A percentile compares a stretch with the other conserved stretches of the same genome.
Conservation (phyloP, 768 basidiomycete genomes). For the Exsudoporus frostii region DNA sequence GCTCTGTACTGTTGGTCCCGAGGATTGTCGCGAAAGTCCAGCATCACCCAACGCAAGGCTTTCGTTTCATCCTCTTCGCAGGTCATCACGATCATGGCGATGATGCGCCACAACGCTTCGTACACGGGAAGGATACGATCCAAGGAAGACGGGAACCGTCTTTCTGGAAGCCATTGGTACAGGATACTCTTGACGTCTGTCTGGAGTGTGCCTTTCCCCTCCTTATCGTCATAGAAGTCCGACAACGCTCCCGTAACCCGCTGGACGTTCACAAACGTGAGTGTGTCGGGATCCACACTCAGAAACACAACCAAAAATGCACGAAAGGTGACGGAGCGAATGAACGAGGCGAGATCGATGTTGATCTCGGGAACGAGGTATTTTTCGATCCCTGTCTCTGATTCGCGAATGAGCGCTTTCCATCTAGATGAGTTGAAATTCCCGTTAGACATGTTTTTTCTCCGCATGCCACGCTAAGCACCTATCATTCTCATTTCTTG, state of each 20-base stretch:
- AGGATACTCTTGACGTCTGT: conserved; percentile 36
- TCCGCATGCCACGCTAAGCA: conserved; percentile 1
- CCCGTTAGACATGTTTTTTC: conserved; percentile 2
- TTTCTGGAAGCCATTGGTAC: conserved; percentile 37
- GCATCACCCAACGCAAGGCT: conserved; percentile 30
- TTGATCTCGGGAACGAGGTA: conserved; percentile 12
- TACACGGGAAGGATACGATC: conserved; percentile 56
- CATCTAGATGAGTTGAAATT: conserved; percentile 10
- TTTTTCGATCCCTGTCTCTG: conserved; percentile 5
- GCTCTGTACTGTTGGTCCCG: conserved; percentile 22
- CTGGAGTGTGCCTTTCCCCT: conserved; percentile 25
- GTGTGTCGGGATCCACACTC: conserved; percentile 24
- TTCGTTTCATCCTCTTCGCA: conserved; percentile 26
- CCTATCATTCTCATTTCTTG: conserved; percentile 13
- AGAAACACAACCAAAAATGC: conserved; percentile 44
- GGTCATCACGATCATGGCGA: conserved; percentile 43
- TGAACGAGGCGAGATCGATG: conserved; percentile 36
- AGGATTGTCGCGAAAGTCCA: conserved; percentile 36
- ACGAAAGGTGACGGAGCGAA: conserved; percentile 45
- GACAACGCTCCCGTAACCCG: conserved; percentile 42
- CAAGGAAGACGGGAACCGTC: conserved; percentile 31
- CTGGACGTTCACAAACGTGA: conserved; percentile 29
- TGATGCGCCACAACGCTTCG: conserved; percentile 62
- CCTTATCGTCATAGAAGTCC: conserved; percentile 38
- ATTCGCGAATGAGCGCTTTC: conserved; percentile 10